phyloP scores from a whole-genome alignment of 2,329 filamentous ascomycete species.

The Dactylellina parvicollis region DNA sequence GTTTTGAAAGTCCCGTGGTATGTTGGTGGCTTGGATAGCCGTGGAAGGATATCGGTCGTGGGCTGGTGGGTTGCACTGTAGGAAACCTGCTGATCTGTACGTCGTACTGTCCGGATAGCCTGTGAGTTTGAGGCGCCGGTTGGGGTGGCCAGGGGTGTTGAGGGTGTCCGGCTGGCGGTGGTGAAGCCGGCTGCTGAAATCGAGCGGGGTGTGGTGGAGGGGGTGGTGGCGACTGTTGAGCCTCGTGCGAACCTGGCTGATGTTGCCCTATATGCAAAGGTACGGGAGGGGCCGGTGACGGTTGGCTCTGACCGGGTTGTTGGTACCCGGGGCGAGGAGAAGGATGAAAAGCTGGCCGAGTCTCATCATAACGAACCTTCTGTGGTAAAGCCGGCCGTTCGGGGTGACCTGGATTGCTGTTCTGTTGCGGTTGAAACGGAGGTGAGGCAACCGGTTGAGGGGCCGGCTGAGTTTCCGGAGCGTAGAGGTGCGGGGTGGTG shows the following conservation, averaged over 20 bases:
- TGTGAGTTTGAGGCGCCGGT: slow-evolving; percentile 17
- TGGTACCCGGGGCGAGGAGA: slow-evolving; percentile 51
- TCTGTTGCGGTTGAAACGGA: slow-evolving; percentile 54
- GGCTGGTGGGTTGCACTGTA: slow-evolving; percentile 16
- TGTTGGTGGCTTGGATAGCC: slow-evolving; percentile 56
- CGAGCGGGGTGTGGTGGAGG: slow-evolving; percentile 56
- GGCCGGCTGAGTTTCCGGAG: slow-evolving; percentile 57
- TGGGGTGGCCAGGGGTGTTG: slow-evolving; percentile 60
- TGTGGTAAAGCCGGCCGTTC: slow-evolving; percentile 40
- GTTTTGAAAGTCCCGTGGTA: slow-evolving; percentile 43
- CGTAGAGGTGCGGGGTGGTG: slow-evolving; percentile 57
- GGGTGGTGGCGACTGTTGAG: slow-evolving; percentile 60
- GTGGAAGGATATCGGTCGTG: slow-evolving; percentile 57
- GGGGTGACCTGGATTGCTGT: slow-evolving; percentile 37
- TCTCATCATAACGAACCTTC: slow-evolving; percentile 30
- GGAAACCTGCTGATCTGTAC: slow-evolving; percentile 12
- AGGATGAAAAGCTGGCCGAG: not conserved
- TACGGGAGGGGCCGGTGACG: slow-evolving; percentile 56
- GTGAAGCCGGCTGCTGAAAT: slow-evolving; percentile 46
- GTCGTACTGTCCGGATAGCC: slow-evolving; percentile 40
- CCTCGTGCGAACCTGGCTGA: slow-evolving; percentile 19
- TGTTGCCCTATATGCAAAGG: slow-evolving; percentile 55
- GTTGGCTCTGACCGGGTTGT: slow-evolving; percentile 55
- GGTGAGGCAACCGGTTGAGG: slow-evolving; percentile 55
- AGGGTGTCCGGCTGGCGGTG: slow-evolving; percentile 52